Percentiles rank a stretch among this genome's conserved stretches.
These are phyloP conservation scores for Adenanthera pavonina DNA, from an alignment of 306 rosid species.

Conservation along the genomic window DNA sequence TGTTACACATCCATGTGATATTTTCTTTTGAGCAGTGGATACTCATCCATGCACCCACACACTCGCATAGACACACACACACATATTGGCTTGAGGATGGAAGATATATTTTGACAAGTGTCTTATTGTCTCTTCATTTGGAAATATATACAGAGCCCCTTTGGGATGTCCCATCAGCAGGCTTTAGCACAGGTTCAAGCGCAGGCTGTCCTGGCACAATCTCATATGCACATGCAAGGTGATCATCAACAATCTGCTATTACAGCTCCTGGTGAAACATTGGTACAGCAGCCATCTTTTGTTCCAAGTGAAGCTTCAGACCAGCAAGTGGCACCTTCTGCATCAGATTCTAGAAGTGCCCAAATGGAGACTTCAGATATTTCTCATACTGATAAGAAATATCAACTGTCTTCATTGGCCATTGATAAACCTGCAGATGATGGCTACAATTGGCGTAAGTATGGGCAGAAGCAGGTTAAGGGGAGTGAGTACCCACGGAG, in stretches of 20 bases:
- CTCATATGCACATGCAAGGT: conserved; percentile 75
- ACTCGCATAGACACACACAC: background rate
- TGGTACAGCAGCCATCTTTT: conserved; percentile 53
- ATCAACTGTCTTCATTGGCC: conserved; percentile 56
- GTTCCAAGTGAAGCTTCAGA: conserved; percentile 60
- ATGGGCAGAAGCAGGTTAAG: conserved; percentile 98
- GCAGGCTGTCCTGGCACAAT: conserved; percentile 88
- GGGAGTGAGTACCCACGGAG: conserved; percentile 98
- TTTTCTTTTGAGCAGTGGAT: conserved; percentile 1
- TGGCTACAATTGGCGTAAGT: conserved; percentile 98
- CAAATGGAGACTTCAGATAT: conserved; percentile 55
- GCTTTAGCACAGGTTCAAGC: conserved; percentile 98
- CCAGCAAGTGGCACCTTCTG: conserved; percentile 58
- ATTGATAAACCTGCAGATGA: conserved; percentile 85
- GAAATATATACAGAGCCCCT: conserved; percentile 79
- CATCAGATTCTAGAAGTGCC: conserved; percentile 63
- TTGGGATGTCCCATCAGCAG: conserved; percentile 99
- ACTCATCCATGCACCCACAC: background rate
- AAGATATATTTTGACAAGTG: conserved; percentile 23
- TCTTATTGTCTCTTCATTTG: conserved; percentile 38
- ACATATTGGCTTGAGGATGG: conserved; percentile 12
- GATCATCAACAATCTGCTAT: conserved; percentile 62
- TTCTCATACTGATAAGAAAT: conserved; percentile 67
- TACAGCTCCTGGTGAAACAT: conserved; percentile 53
- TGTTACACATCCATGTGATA: conserved; percentile 20